Conservation (phyloP, 306 rosid species). For the Prunus padus region DNA sequence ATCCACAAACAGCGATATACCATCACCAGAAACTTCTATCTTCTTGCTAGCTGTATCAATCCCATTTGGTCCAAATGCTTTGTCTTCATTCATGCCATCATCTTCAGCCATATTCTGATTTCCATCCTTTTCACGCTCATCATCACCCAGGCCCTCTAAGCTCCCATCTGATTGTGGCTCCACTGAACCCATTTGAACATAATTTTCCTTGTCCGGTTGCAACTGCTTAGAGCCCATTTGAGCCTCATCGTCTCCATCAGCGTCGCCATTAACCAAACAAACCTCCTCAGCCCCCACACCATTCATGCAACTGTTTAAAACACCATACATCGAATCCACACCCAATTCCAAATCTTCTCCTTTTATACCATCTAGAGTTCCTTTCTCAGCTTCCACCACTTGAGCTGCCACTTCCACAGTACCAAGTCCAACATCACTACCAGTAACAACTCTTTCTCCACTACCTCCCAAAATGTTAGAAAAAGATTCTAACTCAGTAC, state of each 20-base stretch:
- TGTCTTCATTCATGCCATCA: slow-evolving; percentile 18
- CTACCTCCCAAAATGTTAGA: slow-evolving; percentile 18
- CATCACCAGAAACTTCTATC: slow-evolving; percentile 33
- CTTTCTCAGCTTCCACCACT: slow-evolving; percentile 10
- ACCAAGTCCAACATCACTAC: slow-evolving; percentile 15
- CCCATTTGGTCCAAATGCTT: slow-evolving; percentile 16
- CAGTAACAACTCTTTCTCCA: slow-evolving; percentile 18
- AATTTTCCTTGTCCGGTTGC: not conserved
- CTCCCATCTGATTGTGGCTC: slow-evolving; percentile 3
- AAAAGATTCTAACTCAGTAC: slow-evolving; percentile 21
- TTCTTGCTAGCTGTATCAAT: slow-evolving; percentile 20
- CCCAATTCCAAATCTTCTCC: slow-evolving; percentile 14
- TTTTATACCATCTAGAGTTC: not conserved
- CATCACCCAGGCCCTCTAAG: slow-evolving; percentile 6
- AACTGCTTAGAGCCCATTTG: not conserved
- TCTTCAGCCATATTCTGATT: slow-evolving; percentile 11
- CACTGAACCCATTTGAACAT: not conserved
- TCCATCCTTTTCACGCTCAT: slow-evolving; percentile 9
- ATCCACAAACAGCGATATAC: slow-evolving; percentile 39
- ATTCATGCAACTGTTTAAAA: not conserved
- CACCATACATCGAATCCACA: not conserved
- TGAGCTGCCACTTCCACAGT: slow-evolving; percentile 17
- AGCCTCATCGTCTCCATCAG: slow-evolving; percentile 24
- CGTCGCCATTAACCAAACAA: slow-evolving; percentile 3
- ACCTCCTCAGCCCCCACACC: slow-evolving; percentile 20